These are phyloP conservation scores for Paxillus ammoniavirescens DNA, from an alignment of 768 basidiomycete species.

Conservation along the genomic window DNA sequence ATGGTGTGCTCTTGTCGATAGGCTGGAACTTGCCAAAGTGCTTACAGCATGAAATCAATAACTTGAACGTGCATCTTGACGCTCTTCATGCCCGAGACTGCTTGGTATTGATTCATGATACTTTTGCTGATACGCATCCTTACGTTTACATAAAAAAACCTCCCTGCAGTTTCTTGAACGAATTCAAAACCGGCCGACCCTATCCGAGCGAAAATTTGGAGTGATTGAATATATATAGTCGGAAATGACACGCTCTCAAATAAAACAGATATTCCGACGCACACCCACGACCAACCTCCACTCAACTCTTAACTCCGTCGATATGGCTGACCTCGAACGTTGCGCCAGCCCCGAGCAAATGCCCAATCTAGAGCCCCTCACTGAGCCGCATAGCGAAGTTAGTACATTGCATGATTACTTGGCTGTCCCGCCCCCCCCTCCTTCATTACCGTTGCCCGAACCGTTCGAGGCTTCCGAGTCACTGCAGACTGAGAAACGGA, in stretches of 20 bases:
- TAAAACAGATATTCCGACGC: not conserved
- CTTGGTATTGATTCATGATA: too few species aligned
- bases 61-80: too few species aligned
- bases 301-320: not conserved
- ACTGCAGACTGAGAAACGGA: not conserved
- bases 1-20: too few species aligned
- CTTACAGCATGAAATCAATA: too few species aligned
- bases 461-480: not conserved
- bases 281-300: not conserved
- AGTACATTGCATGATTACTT: conserved; percentile 6
- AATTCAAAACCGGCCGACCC: too few species aligned
- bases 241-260: not conserved
- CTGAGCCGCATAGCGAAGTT: conserved; percentile 6
- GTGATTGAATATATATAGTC: not conserved
- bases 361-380: conserved; percentile 23
- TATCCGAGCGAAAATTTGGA: not conserved
- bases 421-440: not conserved
- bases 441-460: not conserved
- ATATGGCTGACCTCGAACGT: conserved; percentile 14
- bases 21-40: too few species aligned
- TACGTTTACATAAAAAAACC: too few species aligned
- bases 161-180: too few species aligned
- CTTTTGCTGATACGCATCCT: too few species aligned
- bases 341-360: conserved; percentile 11
- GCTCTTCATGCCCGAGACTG: too few species aligned